These are phyloP conservation scores for Trypanosomatidae sp. DNA, from an alignment of 208 protist genomes.

Conservation along the genomic window DNA sequence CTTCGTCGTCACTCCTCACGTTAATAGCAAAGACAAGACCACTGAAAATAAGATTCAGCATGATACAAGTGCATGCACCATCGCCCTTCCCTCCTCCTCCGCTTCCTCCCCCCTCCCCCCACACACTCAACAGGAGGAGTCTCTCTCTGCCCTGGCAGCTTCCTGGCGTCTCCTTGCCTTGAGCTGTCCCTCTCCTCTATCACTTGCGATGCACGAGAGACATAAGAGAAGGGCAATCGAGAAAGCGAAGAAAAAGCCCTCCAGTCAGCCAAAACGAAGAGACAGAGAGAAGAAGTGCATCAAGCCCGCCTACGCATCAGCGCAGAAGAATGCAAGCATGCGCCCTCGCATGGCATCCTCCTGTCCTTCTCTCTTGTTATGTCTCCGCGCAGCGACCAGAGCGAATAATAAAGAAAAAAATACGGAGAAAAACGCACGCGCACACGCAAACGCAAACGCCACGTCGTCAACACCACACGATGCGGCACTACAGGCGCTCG, in stretches of 20 bases:
- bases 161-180: not conserved
- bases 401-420: not conserved
- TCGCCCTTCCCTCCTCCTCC: not conserved
- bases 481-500: slow-evolving; percentile 14
- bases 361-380: not conserved
- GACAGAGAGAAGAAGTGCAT: not conserved
- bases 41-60: not conserved
- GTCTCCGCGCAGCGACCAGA: not conserved
- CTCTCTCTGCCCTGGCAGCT: not conserved
- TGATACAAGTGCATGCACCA: not conserved
- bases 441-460: not conserved
- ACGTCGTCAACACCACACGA: not conserved
- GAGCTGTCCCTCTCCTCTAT: not conserved
- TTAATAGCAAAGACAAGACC: not conserved
- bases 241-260: not conserved
- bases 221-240: not conserved
- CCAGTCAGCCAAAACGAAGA: not conserved
- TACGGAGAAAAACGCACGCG: not conserved
- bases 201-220: not conserved
- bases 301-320: not conserved
- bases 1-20: not conserved
- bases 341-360: not conserved
- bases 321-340: not conserved
- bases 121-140: not conserved
- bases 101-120: not conserved